Base-by-base conservation (phyloP, 257 asterid genomes). In the Solanum phureja region DNA sequence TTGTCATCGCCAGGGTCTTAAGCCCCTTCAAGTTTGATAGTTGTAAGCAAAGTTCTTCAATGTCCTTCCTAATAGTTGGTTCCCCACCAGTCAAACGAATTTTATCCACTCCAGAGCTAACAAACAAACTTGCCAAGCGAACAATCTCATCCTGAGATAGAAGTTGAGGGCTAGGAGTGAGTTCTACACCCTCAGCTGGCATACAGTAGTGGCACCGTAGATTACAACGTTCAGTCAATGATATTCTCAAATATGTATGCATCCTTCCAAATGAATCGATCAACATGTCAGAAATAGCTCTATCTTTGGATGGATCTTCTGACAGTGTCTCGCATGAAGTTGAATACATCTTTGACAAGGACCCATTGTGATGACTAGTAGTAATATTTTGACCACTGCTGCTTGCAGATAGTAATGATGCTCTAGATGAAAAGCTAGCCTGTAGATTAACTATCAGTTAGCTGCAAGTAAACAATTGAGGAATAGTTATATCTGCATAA, bases 51-150 rank as follows among this genome's bases (percentile, higher is more conserved):
- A 96, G 92, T 77, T 96, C 98, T 86, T 95, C 99, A 60, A 97
- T 91, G 86, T 95, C 99, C 90, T 94, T 97, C 91, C 98, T 91
- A 89, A 95, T 83, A 16, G 98, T 91, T 10, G 99, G 99, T 88
- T 97, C 99, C 69, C 99, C 99, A 72, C 99, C 99, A 88, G 99
- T 97, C 88, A 97, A 93, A 77, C 99, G 98, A 89, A 97, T 95
- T 87, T 97, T 97, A 24, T 91, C 90, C 77, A 95, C 98, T 86
- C 99, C 99, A n/a, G 98, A 93, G 86, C 94, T 93, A 49, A 97
- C 99, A 89, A 97, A 97, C 82, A 97, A 91, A 88, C 86, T 89
- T 13, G 98, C 98, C 56, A 97, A 73, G 62, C 92, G 99, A 86
- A 97, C 88, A 89, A 97, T 94, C 90, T 97, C 99, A 72, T 88